Evolutionary conservation across 2,329 filamentous ascomycete species (phyloP), one percentile per base, ranked within the genome.

Genomic region (Fusarium pilosicola): DNA sequence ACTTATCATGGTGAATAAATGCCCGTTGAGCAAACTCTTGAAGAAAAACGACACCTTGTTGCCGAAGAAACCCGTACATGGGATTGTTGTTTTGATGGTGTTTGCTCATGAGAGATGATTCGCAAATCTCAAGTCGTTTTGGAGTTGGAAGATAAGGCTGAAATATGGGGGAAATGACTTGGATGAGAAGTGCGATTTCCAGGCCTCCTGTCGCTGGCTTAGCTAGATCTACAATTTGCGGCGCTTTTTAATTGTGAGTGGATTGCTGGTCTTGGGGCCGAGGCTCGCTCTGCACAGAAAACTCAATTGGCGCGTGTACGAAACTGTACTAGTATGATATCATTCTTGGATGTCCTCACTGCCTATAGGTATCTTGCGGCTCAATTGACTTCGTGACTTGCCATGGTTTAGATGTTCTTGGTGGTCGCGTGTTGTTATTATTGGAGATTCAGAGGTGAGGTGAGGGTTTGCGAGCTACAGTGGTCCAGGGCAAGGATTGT

Each of bases 61-160:
- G 7, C 7, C 6, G 7, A 45, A 7, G 6, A 4, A 18, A 45
- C 42, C 17, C 6, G n/a, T n/a, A n/a, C n/a, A n/a, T n/a, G n/a
- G n/a, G n/a, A 18, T 24, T 44, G 7, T 18, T 18, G n/a, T 8
- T 24, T 44, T 44, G 11, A 44, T 13, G n/a, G 15, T 17, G 12
- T 24, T 44, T 18, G 6, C n/a, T 18, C 17, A 8, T 18, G 17
- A 9, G 11, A 7, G 4, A 17, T n/a, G n/a, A n/a, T n/a, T n/a
- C n/a, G n/a, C n/a, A n/a, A n/a, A n/a, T n/a, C n/a, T n/a, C n/a
- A n/a, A n/a, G n/a, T n/a, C n/a, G n/a, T 24, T 44, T 24, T 44
- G 17, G 14, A 4, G 42, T 44, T 0, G 7, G n/a, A 1, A 7
- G 15, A 8, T 0, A 18, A 2, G 42, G 7, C n/a, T 44, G 0